phyloP scores from a whole-genome alignment of 2,329 filamentous ascomycete genomes.

The Aureobasidium mangrovei region DNA sequence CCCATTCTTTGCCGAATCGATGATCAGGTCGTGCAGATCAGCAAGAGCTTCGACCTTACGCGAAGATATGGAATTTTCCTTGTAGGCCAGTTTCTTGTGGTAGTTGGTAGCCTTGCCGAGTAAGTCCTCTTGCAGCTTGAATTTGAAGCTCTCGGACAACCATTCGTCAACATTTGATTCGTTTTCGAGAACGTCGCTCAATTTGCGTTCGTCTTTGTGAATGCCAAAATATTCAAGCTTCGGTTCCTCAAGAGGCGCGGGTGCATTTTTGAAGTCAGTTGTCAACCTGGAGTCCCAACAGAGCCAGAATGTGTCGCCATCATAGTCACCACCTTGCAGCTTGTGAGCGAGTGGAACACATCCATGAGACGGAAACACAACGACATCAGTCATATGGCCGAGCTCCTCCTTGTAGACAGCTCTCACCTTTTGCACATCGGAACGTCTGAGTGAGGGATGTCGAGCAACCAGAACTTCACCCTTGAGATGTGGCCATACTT shows the following conservation, averaged over 20 bases:
- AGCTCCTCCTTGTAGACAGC: conserved; percentile 49
- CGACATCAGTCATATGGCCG: conserved; percentile 63
- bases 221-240: conserved; percentile 44
- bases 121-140: conserved; percentile 48
- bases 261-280: conserved; percentile 55
- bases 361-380: conserved; percentile 64
- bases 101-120: conserved; percentile 57
- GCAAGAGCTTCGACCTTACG: conserved; percentile 19
- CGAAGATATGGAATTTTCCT: conserved; percentile 24
- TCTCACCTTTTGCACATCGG: conserved; percentile 58
- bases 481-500: conserved; percentile 47
- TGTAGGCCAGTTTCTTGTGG: conserved; percentile 56
- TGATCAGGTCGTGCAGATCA: conserved; percentile 34
- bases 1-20: conserved; percentile 39
- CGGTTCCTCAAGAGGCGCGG: conserved; percentile 37
- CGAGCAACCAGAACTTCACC: conserved; percentile 59
- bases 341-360: conserved; percentile 56
- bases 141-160: conserved; percentile 46
- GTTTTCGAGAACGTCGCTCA: conserved; percentile 37
- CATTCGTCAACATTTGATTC: conserved; percentile 36
- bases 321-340: conserved; percentile 72
- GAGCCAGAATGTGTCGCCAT: conserved; percentile 67
- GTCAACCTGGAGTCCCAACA: conserved; percentile 65
- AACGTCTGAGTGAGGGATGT: conserved; percentile 59
- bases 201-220: conserved; percentile 38